Percentiles rank a stretch among this genome's conserved stretches.
phyloP scores from a whole-genome alignment of 352 stramenopile species.

The Pythium aquatile region DNA sequence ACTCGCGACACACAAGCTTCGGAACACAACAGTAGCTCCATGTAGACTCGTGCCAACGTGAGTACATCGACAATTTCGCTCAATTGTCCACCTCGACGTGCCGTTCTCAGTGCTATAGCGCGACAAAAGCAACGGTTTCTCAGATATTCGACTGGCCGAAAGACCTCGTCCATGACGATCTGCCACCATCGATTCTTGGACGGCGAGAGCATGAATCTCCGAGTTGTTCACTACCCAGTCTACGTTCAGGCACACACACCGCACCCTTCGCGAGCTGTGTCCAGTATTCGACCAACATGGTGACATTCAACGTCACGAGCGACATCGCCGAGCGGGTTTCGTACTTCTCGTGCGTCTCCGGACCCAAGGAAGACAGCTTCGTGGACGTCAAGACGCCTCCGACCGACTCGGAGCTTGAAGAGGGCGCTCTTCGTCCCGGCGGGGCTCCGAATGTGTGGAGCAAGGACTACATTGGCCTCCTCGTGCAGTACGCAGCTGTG shows the following conservation, averaged over 20 bases:
- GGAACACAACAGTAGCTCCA: too few species aligned
- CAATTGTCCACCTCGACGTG: neutral
- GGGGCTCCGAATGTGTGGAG: neutral
- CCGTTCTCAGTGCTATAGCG: neutral
- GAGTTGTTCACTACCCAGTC: neutral
- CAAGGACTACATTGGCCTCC: neutral
- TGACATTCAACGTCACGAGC: neutral
- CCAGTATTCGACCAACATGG: neutral
- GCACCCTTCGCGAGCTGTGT: neutral
- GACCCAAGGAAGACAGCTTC: slow-evolving; percentile 6
- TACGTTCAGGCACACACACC: neutral
- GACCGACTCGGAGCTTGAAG: neutral
- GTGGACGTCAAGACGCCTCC: slow-evolving; percentile 1
- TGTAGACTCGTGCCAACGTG: too few species aligned
- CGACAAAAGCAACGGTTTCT: neutral
- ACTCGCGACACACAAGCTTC: too few species aligned
- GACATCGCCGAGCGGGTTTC: neutral
- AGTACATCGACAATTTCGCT: neutral
- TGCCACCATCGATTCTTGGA: neutral
- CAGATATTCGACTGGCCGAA: neutral
- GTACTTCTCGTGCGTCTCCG: neutral
- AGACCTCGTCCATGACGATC: neutral
- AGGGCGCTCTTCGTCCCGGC: neutral
- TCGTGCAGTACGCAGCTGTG: neutral
- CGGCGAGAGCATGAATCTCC: too few species aligned